Conservation (phyloP, 805 yeast species). For the Candida nemodendra region DNA sequence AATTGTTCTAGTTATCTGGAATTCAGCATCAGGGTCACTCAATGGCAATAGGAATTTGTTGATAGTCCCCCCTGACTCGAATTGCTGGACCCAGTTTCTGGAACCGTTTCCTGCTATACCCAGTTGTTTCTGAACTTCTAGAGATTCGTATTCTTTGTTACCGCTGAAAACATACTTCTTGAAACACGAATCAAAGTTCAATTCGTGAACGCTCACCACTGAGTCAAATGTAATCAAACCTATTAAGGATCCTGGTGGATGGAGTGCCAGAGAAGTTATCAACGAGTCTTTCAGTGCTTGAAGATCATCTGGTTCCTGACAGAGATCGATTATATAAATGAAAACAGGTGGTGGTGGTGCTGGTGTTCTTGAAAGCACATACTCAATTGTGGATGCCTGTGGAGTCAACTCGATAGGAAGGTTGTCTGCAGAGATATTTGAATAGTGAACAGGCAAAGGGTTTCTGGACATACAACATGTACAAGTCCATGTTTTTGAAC, state of each 20-base stretch:
- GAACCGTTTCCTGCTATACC: constrained; percentile 37
- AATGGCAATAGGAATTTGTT: constrained; percentile 37
- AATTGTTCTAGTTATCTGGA: constrained; percentile 73
- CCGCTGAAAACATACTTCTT: constrained; percentile 87
- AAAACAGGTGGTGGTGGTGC: constrained; percentile 81
- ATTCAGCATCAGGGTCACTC: constrained; percentile 56
- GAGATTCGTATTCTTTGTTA: constrained; percentile 66
- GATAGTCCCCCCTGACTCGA: constrained; percentile 41
- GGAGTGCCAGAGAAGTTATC: constrained; percentile 66
- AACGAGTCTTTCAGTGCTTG: constrained; percentile 80
- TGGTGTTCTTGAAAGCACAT: constrained; percentile 62
- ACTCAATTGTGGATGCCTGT: constrained; percentile 76
- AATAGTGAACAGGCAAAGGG: constrained; percentile 79
- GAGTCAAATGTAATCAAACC: constrained; percentile 90
- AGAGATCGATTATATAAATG: constrained; percentile 80
- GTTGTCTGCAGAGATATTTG: constrained; percentile 68
- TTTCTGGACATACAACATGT: constrained; percentile 78
- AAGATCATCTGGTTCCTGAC: constrained; percentile 86
- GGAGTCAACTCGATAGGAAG: constrained; percentile 79
- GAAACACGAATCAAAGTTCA: constrained; percentile 58
- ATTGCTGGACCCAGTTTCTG: constrained; percentile 40
- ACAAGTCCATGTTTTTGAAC: constrained; percentile 80
- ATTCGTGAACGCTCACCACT: constrained; percentile 86
- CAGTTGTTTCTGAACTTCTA: constrained; percentile 36
- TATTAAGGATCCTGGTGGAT: constrained; percentile 87